Base-by-base conservation (phyloP, 2,329 filamentous ascomycete species). In the Clonostachys chloroleuca region DNA sequence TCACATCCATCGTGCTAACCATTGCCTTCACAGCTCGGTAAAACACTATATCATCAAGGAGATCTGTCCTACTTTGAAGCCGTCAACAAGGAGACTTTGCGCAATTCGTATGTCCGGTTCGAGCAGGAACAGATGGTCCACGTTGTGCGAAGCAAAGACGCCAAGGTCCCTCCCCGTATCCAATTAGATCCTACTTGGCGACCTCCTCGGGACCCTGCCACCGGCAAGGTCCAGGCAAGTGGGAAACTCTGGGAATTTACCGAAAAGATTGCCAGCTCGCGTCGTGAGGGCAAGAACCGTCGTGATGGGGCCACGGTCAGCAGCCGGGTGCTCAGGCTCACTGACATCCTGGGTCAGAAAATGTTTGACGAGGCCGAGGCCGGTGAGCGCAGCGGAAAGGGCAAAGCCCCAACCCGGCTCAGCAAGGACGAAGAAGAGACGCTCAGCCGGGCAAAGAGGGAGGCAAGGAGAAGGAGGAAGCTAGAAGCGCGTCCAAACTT, bases 11-110 rank as follows among this genome's bases (percentile, higher is more conserved):
- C 5, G 9, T 13, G 5, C 9, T n/a, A 8, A 2, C 12, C 17
- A 46, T n/a, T 40, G 40, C 51, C 37, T 5, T 3, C 20, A 5
- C 56, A 92, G 80, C 81, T 96, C 33, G 94, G 94, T 47, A 97
- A 99, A 69, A 97, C 94, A 0, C 77, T 99, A 2, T 99, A 96
- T 61, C 92, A 99, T 63, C 92, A 99, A 70, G 94, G 94, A 47
- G 94, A 99, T 59, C 80, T 99, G 10, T 92, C 87, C 33, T 99
- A 99, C 69, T 97, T 96, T 56, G 94, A 99, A 69, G 92, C 94
- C 4, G 92, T 99, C 53, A 99, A 99, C 74, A 96, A 96, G 59
- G 92, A 99, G 66, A 95, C 92, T 0, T 79, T 99, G 48, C 95
- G 94, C 61, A 99, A 99, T 65, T 87, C 92, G 0, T 96, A 92